These are phyloP conservation scores for Fusarium globosum DNA, from an alignment of 2,329 filamentous ascomycete genomes.

Conservation along the genomic window DNA sequence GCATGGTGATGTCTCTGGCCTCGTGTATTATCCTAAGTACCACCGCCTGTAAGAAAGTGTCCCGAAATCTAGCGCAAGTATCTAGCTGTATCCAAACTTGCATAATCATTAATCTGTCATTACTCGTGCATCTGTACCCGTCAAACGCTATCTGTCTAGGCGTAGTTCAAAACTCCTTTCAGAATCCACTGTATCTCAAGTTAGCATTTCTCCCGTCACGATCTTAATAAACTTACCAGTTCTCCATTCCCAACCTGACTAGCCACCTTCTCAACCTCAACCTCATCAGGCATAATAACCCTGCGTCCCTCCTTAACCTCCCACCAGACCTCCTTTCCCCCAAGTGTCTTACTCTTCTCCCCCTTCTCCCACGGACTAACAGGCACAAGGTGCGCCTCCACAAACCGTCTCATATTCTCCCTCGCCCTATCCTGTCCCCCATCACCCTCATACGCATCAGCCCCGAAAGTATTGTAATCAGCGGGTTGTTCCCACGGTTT, in stretches of 20 bases:
- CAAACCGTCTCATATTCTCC: conserved; percentile 81
- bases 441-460: conserved; percentile 78
- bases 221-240: conserved; percentile 61
- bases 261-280: conserved; percentile 80
- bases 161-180: conserved; percentile 63
- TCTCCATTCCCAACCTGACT: conserved; percentile 88
- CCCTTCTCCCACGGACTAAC: conserved; percentile 79
- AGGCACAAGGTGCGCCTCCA: conserved; percentile 85
- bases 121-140: conserved; percentile 21
- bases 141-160: conserved; percentile 7
- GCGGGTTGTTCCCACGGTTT: conserved; percentile 87
- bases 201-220: background rate
- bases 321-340: conserved; percentile 81
- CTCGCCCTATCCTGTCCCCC: conserved; percentile 81
- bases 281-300: conserved; percentile 80
- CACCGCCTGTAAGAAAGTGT: background rate
- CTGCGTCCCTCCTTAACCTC: conserved; percentile 74
- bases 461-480: conserved; percentile 76
- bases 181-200: conserved; percentile 69
- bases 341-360: conserved; percentile 72
- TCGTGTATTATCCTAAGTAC: background rate
- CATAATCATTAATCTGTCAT: conserved; percentile 26
- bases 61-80: background rate
- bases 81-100: background rate
- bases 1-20: background rate